Evolutionary conservation across 2,329 filamentous ascomycete species (phyloP).

Genomic region (Clonostachys solani): DNA sequence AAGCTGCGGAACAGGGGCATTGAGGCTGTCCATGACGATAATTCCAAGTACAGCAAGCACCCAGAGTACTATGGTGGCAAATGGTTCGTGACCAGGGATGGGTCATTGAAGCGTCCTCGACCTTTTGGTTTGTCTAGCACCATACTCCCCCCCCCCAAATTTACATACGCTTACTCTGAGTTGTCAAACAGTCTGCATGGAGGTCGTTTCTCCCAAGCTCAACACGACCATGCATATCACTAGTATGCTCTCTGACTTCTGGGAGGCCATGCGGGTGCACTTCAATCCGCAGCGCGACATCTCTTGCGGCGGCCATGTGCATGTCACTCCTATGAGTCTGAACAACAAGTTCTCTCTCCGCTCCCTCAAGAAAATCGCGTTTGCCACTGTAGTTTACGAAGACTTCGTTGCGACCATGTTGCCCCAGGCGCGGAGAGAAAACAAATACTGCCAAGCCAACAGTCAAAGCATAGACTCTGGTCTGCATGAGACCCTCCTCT

Average conservation of each 20-base stretch:
- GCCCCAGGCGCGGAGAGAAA: conserved; percentile 22
- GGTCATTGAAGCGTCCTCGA: conserved; percentile 28
- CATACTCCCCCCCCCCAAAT: not conserved
- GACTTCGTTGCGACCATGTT: conserved; percentile 24
- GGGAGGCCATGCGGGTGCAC: conserved; percentile 34
- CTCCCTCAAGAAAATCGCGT: conserved; percentile 29
- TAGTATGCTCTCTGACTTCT: conserved; percentile 29
- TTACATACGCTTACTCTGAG: not conserved
- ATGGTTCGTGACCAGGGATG: conserved; percentile 34
- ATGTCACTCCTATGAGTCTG: conserved; percentile 26
- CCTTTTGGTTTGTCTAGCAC: conserved; percentile 21
- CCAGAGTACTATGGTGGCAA: conserved; percentile 35
- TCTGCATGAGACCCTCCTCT: conserved; percentile 16
- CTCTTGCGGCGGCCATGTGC: conserved; percentile 32
- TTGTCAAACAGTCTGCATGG: conserved; percentile 26
- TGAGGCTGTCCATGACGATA: conserved; percentile 27
- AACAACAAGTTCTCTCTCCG: conserved; percentile 26
- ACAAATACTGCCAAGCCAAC: conserved; percentile 28
- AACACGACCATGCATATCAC: conserved; percentile 24
- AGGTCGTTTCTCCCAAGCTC: conserved; percentile 31
- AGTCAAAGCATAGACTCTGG: conserved; percentile 21
- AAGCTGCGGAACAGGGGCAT: conserved; percentile 31
- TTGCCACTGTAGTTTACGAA: conserved; percentile 26
- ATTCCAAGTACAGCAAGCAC: conserved; percentile 31
- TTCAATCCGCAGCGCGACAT: conserved; percentile 27